Conservation (phyloP, 805 yeast species). For the Yamadazyma laniorum region DNA sequence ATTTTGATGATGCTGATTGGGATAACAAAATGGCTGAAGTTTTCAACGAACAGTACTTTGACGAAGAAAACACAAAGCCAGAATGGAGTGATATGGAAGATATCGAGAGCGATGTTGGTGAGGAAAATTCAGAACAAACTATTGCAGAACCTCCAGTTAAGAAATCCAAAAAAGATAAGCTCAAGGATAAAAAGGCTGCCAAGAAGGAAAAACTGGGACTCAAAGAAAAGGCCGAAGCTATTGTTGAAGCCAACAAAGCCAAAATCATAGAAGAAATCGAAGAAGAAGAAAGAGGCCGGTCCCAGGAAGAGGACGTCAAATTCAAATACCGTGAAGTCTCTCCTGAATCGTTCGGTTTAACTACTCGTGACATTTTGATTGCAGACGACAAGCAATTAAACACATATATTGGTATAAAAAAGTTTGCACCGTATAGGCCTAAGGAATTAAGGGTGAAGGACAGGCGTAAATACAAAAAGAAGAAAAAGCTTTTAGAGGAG, state of each 20-base stretch:
- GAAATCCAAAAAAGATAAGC: constrained; percentile 53
- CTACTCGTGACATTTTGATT: constrained; percentile 79
- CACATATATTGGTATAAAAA: constrained; percentile 82
- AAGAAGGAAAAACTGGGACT: constrained; percentile 63
- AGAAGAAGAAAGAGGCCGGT: constrained; percentile 59
- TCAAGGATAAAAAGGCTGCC: constrained; percentile 53
- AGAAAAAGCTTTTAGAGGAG: constrained; percentile 76
- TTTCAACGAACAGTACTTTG: constrained; percentile 82
- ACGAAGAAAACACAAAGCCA: constrained; percentile 40
- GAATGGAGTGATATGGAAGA: constrained; percentile 31
- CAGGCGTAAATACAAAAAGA: constrained; percentile 70
- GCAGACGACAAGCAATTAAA: constrained; percentile 89
- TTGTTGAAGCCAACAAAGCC: constrained; percentile 72
- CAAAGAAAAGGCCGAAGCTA: constrained; percentile 66
- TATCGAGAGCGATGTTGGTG: constrained; percentile 18
- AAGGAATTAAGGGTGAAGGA: constrained; percentile 71
- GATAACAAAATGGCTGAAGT: constrained; percentile 80
- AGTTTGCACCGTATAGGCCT: constrained; percentile 89
- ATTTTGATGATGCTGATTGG: constrained; percentile 90
- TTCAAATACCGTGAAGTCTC: constrained; percentile 93
- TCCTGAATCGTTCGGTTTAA: constrained; percentile 87
- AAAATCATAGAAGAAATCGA: constrained; percentile 69
- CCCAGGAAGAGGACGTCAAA: constrained; percentile 41
- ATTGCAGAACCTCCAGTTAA: constrained; percentile 24
- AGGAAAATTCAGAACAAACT: constrained; percentile 11